Percentiles rank a stretch among this genome's conserved stretches.
Evolutionary conservation across 2,329 filamentous ascomycete species (phyloP).

Genomic region (Pseudopyricularia javanii): DNA sequence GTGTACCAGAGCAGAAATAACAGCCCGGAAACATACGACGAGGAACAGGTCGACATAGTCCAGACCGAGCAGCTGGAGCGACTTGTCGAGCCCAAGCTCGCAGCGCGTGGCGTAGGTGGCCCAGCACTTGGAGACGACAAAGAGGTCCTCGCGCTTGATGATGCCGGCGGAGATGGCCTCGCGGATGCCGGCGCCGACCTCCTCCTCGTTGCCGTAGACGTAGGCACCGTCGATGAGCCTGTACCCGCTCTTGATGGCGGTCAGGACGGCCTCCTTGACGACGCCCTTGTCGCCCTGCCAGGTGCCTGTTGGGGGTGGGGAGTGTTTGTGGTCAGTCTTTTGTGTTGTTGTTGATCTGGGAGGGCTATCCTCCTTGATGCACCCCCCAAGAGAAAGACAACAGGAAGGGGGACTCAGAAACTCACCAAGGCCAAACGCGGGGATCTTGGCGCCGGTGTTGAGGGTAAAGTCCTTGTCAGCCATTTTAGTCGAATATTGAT

Average conservation of each 20-base stretch:
- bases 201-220: slow-evolving; percentile 71
- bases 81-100: slow-evolving; percentile 59
- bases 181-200: slow-evolving; percentile 67
- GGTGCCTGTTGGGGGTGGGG: slow-evolving; percentile 33
- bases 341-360: neutral
- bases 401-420: neutral
- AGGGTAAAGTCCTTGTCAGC: slow-evolving; percentile 46
- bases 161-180: slow-evolving; percentile 58
- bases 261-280: slow-evolving; percentile 43
- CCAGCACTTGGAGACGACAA: slow-evolving; percentile 80
- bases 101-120: slow-evolving; percentile 63
- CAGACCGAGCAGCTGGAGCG: slow-evolving; percentile 59
- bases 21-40: slow-evolving; percentile 31
- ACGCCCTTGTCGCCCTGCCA: slow-evolving; percentile 51
- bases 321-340: neutral
- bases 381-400: neutral
- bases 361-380: neutral
- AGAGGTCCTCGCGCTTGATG: slow-evolving; percentile 65
- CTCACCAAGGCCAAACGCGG: slow-evolving; percentile 50
- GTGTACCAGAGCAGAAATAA: neutral
- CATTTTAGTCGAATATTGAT: slow-evolving; percentile 22
- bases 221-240: slow-evolving; percentile 59
- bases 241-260: slow-evolving; percentile 45
- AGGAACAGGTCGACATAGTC: slow-evolving; percentile 75
- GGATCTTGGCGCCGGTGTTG: slow-evolving; percentile 52